Conservation (phyloP, 805 yeast species). For the Metschnikowia chrysomelidarum region DNA sequence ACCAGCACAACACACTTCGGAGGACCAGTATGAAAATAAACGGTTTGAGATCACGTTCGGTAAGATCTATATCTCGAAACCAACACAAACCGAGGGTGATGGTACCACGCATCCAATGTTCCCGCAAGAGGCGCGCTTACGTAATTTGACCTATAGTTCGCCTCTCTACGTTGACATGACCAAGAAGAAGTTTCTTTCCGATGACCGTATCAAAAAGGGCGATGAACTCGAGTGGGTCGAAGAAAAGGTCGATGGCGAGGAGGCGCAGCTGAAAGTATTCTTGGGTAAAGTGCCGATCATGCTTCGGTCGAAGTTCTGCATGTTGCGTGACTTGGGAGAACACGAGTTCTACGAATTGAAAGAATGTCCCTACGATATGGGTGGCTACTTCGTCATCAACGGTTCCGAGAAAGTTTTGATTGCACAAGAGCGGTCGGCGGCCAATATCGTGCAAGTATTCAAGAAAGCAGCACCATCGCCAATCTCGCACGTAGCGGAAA, state of each 20-base stretch:
- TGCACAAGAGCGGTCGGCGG: constrained; percentile 98
- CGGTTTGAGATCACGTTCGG: constrained; percentile 98
- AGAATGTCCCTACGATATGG: constrained; percentile 99
- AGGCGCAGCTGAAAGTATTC: constrained; percentile 67
- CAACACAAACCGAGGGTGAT: constrained; percentile 98
- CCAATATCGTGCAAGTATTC: constrained; percentile 97
- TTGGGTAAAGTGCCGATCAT: constrained; percentile 98
- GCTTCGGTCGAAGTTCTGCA: constrained; percentile 95
- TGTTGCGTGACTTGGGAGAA: constrained; percentile 84
- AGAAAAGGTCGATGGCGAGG: constrained; percentile 51
- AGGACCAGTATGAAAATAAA: constrained; percentile 83
- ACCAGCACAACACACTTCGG: constrained; percentile 95
- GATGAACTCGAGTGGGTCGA: constrained; percentile 55
- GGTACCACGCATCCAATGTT: constrained; percentile 99
- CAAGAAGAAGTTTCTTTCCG: constrained; percentile 80
- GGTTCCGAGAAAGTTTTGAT: constrained; percentile 98
- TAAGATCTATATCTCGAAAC: constrained; percentile 92
- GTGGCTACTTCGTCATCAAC: constrained; percentile 97
- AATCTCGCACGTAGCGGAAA: constrained; percentile 92
- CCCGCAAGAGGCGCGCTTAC: constrained; percentile 96
- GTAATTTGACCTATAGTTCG: constrained; percentile 94
- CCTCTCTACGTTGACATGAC: constrained; percentile 96
- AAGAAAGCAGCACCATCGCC: constrained; percentile 98
- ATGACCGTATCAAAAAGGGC: constrained; percentile 58
- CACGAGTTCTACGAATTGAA: constrained; percentile 92